Base-by-base conservation (phyloP, 208 protist genomes). In the Angomonas deanei region DNA sequence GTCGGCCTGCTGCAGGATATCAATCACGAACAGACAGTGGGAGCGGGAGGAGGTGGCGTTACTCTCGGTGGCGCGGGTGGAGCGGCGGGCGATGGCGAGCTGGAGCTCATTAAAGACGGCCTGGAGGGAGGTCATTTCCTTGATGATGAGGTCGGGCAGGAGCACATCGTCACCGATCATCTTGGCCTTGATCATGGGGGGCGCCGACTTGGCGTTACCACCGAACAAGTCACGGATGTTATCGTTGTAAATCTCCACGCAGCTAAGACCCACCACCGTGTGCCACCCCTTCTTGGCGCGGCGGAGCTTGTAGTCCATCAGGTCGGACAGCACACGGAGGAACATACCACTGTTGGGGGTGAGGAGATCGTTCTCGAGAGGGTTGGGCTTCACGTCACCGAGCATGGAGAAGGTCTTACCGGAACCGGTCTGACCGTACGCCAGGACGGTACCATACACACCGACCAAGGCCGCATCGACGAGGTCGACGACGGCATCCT, bases 401-500 rank as follows among this genome's bases (percentile, higher is more conserved):
- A 96, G 75, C 15, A 94, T 76, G 1, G 81, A 88, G 72, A 88
- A 93, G 34, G 91, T 94, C 72, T 96, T 96, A 34, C 96, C 96
- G 21, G 79, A 86, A 15, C 94, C 91, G 0, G 92, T 97, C 74
- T 97, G 92, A 3, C 94, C 93, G 70, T 96, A 97, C 10, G 89
- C 85, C 19, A 96, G 72, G 1, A 97, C 66, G 0, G 78, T 86
- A 15, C 75, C 82, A 61, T 94, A 93, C 47, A 80, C 78, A 52
- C 90, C 92, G 17, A 85, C 73, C 3, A 97, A 72, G 5, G 88
- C 84, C 39, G 84, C 83, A 3, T 93, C 77, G 26, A 97, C 88
- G 62, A 88, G 84, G 36, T 82, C 74, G 48, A 88, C 69, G 0
- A 89, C 91, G 23, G 88, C 74, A 27, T 93, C 84, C 56, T 96